Base-by-base conservation (phyloP, 768 basidiomycete species). In the Kwoniella sp. region DNA sequence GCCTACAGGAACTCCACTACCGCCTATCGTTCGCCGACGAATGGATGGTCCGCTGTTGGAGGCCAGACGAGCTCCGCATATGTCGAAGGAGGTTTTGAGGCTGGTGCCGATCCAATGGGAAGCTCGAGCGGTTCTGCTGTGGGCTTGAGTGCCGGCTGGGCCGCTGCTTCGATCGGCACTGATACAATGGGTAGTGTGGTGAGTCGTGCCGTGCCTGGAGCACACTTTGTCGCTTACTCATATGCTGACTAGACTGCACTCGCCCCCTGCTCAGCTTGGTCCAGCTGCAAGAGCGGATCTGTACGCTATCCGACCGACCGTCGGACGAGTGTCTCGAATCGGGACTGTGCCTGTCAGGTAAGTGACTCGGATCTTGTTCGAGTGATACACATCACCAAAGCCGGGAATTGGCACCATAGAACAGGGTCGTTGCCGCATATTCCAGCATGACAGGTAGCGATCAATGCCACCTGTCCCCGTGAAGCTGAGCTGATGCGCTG, bases 21-120 rank as follows among this genome's bases (percentile, higher is more conserved):
- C 9, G 34, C 54, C 1, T 55, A n/a, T 55, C 29, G 54, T 4
- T 29, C 29, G 4, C 63, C 70, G 17, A 70, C 70, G 22, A 68
- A 74, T 34, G 77, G 73, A 2, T 78, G 73, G 73, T 73, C 72
- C 0, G 72, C 73, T 4, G 62, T 68, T 3, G 75, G 75, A 2
- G 73, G 73, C 11, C 75, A 76, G 52, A 67, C 66, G 2, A 57
- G 55, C 28, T 75, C 72, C 1, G 77, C 75, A 2, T 78, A 76
- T 51, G 72, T 73, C 9, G 61, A 64, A 13, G 72, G 72, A 30
- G 76, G 74, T 0, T 73, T 73, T 54, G 57, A 58, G 11, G 64
- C 59, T 8, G 74, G 74, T 12, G 71, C 66, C 13, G 68, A 76
- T 54, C 75, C 77, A 0, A 65, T 61, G 51, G 77, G 77, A 20